A percentile compares a stretch with the other conserved stretches of the same genome.
Conservation (phyloP, 1,284 basidiomycete species). For the Taiwanofungus camphoratus region DNA sequence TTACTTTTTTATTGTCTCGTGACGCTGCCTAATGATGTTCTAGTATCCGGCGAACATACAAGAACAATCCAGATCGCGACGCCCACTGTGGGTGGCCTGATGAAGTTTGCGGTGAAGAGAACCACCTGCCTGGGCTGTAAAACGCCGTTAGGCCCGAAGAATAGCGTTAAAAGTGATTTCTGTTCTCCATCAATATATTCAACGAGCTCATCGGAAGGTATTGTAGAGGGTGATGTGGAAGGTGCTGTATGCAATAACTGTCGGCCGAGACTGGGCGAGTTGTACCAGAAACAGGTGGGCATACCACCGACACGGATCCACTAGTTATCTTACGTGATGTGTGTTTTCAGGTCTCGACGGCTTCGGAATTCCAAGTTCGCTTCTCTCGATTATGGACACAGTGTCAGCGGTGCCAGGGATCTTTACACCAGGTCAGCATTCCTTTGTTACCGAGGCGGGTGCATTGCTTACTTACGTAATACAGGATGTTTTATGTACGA, state of each 20-base stretch:
- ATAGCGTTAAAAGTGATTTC: slow-evolving; percentile 61
- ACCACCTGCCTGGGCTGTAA: slow-evolving; percentile 92
- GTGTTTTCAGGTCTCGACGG: slow-evolving; percentile 38
- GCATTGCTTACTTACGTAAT: not conserved
- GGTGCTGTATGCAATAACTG: slow-evolving; percentile 94
- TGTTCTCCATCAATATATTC: slow-evolving; percentile 2
- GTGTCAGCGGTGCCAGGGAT: slow-evolving; percentile 94
- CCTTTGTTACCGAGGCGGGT: too few species aligned
- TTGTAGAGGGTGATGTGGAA: slow-evolving; percentile 39
- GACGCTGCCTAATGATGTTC: slow-evolving; percentile 1
- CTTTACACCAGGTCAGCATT: slow-evolving; percentile 76
- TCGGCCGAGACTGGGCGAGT: slow-evolving; percentile 72
- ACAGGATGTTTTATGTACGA: slow-evolving; percentile 93
- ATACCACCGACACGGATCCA: not conserved
- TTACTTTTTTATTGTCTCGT: slow-evolving; percentile 26
- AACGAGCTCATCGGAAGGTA: not conserved
- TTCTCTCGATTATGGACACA: slow-evolving; percentile 96
- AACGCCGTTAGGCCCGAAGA: slow-evolving; percentile 71
- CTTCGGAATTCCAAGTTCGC: slow-evolving; percentile 80
- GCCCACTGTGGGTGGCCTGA: slow-evolving; percentile 88
- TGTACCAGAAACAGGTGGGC: slow-evolving; percentile 85
- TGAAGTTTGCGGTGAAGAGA: slow-evolving; percentile 96
- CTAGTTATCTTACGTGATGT: not conserved
- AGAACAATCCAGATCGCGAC: slow-evolving; percentile 92
- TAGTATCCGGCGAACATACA: slow-evolving; percentile 92